Percentiles rank a stretch among this genome's conserved stretches.
Evolutionary conservation across 2,329 filamentous ascomycete genomes (phyloP).

Genomic region (Pyrenochaeta sp.): DNA sequence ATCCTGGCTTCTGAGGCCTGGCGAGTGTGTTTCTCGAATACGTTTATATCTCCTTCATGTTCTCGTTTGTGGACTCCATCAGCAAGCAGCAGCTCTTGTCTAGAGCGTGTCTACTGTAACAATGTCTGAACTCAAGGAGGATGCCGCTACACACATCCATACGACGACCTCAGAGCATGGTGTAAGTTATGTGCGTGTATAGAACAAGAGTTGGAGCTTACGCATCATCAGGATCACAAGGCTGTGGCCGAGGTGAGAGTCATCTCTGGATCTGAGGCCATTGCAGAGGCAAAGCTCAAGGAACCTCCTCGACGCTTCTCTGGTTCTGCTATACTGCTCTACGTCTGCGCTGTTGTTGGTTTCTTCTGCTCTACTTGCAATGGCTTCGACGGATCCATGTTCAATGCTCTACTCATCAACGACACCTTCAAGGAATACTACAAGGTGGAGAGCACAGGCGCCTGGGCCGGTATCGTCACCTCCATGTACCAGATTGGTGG

Average conservation of each 20-base stretch:
- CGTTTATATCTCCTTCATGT: constrained; percentile 19
- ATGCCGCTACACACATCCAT: constrained; percentile 11
- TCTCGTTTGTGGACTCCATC: constrained; percentile 13
- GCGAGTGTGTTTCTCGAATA: constrained; percentile 10
- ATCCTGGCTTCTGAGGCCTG: constrained; percentile 3
- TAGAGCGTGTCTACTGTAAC: constrained; percentile 12
- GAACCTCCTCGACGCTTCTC: constrained; percentile 54
- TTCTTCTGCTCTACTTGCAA: constrained; percentile 63
- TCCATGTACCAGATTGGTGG: constrained; percentile 60
- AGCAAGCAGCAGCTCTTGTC: constrained; percentile 12
- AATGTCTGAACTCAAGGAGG: constrained; percentile 27
- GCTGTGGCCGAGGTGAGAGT: constrained; percentile 53
- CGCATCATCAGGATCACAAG: constrained; percentile 19
- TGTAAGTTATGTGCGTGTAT: constrained; percentile 10
- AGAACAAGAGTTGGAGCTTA: background rate
- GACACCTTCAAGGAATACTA: constrained; percentile 55
- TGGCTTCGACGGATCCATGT: constrained; percentile 67
- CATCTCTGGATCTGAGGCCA: constrained; percentile 62
- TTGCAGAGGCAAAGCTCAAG: constrained; percentile 63
- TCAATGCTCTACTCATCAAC: constrained; percentile 60
- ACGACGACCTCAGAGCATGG: constrained; percentile 22
- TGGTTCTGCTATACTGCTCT: constrained; percentile 30
- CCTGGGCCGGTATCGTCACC: constrained; percentile 55
- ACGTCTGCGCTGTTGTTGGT: constrained; percentile 27
- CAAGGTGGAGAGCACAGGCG: constrained; percentile 51